Evolutionary conservation across 306 rosid genomes (phyloP).

Genomic region (Morella rubra): DNA sequence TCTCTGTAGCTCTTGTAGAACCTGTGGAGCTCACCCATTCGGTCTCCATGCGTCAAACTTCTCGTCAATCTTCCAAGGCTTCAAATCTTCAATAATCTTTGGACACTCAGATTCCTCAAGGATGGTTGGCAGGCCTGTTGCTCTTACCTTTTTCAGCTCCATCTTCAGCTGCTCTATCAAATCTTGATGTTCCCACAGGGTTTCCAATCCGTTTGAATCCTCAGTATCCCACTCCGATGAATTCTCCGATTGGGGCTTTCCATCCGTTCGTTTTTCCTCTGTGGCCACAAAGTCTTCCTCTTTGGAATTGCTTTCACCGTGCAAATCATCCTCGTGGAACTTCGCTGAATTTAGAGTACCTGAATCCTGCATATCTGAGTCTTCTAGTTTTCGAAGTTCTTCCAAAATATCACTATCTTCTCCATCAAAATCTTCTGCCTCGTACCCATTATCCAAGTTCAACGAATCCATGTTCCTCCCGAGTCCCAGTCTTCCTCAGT

Average conservation of each 20-base stretch:
- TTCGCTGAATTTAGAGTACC: conserved; percentile 10
- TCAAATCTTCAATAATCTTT: conserved; percentile 69
- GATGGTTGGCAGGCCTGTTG: conserved; percentile 82
- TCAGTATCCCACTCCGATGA: conserved; percentile 35
- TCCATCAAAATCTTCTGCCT: conserved; percentile 55
- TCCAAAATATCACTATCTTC: conserved; percentile 52
- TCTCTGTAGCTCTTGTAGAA: conserved; percentile 83
- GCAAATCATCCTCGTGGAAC: not conserved
- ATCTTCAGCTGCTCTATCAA: conserved; percentile 81
- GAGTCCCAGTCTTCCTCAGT: conserved; percentile 37
- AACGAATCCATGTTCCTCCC: conserved; percentile 25
- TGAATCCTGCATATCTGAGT: conserved; percentile 16
- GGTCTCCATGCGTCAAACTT: conserved; percentile 48
- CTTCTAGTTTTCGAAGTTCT: conserved; percentile 43
- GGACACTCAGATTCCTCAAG: conserved; percentile 91
- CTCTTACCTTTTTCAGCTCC: conserved; percentile 86
- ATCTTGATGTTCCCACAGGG: conserved; percentile 92
- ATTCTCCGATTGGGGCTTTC: conserved; percentile 21
- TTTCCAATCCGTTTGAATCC: conserved; percentile 63
- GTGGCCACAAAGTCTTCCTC: conserved; percentile 19
- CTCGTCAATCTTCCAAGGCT: conserved; percentile 96
- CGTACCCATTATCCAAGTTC: conserved; percentile 43
- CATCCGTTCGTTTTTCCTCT: conserved; percentile 14
- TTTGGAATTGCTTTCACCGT: conserved; percentile 7
- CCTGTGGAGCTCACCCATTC: conserved; percentile 68